Evolutionary conservation across 768 basidiomycete species (phyloP).

Genomic region (Krasilnikovozyma curviuscula): DNA sequence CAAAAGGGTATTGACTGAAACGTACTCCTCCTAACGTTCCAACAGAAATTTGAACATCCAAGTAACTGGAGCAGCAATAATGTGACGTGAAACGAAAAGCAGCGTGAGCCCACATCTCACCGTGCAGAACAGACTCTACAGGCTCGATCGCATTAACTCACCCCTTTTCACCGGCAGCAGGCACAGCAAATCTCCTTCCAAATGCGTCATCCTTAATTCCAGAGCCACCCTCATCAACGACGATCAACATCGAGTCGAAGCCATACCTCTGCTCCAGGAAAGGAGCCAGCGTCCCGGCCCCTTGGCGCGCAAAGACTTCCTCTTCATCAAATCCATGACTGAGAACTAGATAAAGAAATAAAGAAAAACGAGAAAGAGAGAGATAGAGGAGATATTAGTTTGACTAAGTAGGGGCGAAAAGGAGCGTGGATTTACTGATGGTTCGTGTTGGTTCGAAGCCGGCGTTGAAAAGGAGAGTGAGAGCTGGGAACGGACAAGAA

Average conservation of each 20-base stretch:
- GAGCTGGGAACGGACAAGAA: constrained; percentile 15
- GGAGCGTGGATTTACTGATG: no score
- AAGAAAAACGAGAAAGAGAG: no score
- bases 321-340: constrained; percentile 24
- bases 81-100: background rate
- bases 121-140: no score
- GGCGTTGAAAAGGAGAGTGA: constrained; percentile 20
- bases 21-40: constrained; percentile 21
- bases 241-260: constrained; percentile 19
- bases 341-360: no score
- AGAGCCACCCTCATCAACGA: constrained; percentile 15
- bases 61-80: constrained; percentile 10
- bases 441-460: constrained; percentile 12
- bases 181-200: constrained; percentile 19
- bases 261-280: constrained; percentile 22
- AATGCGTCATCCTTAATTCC: constrained; percentile 8
- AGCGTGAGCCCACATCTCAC: no score
- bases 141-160: no score
- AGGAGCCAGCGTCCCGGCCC: constrained; percentile 21
- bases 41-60: constrained; percentile 16
- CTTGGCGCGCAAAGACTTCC: constrained; percentile 21
- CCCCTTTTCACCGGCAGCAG: constrained; percentile 22
- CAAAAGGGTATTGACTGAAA: background rate
- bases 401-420: no score
- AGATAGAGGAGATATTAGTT: no score